A percentile compares a stretch with the other conserved stretches of the same genome.
Evolutionary conservation across 257 asterid species (phyloP).

Genomic region (Sherardia arvensis): DNA sequence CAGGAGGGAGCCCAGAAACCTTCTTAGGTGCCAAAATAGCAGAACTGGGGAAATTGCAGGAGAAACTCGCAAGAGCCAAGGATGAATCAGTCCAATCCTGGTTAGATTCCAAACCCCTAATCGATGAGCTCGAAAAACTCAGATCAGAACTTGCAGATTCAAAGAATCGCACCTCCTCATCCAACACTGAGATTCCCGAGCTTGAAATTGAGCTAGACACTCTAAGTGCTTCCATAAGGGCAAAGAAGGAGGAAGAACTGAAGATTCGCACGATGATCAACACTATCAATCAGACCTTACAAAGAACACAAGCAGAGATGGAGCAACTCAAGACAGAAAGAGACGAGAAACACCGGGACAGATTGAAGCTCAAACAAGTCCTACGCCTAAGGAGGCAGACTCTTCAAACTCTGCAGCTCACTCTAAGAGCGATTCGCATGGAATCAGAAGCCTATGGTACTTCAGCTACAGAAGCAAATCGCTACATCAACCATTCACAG

Average conservation of each 20-base stretch:
- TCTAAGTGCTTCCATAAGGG: slow-evolving; percentile 22
- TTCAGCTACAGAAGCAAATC: slow-evolving; percentile 41
- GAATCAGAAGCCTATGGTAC: slow-evolving; percentile 40
- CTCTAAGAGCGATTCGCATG: slow-evolving; percentile 30
- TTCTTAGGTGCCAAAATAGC: slow-evolving; percentile 15
- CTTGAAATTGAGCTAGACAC: slow-evolving; percentile 12
- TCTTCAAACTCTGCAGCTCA: slow-evolving; percentile 41
- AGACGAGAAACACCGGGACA: slow-evolving; percentile 32
- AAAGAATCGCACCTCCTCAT: slow-evolving; percentile 13
- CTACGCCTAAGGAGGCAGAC: slow-evolving; percentile 37
- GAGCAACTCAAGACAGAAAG: slow-evolving; percentile 32
- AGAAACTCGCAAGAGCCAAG: slow-evolving; percentile 42
- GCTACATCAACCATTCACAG: slow-evolving; percentile 21
- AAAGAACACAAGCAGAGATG: slow-evolving; percentile 33
- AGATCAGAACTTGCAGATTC: slow-evolving; percentile 32
- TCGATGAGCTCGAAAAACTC: slow-evolving; percentile 52
- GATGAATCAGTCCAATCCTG: slow-evolving; percentile 56
- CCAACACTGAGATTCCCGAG: slow-evolving; percentile 7
- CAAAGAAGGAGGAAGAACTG: slow-evolving; percentile 36
- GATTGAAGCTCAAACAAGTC: slow-evolving; percentile 27
- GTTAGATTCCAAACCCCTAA: slow-evolving; percentile 55
- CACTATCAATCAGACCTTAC: slow-evolving; percentile 27
- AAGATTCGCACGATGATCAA: slow-evolving; percentile 17
- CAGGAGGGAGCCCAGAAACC: slow-evolving; percentile 1
- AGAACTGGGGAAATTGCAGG: slow-evolving; percentile 31